These are phyloP conservation scores for Tricholoma bakamatsutake DNA, from an alignment of 768 basidiomycete species.

Conservation along the genomic window DNA sequence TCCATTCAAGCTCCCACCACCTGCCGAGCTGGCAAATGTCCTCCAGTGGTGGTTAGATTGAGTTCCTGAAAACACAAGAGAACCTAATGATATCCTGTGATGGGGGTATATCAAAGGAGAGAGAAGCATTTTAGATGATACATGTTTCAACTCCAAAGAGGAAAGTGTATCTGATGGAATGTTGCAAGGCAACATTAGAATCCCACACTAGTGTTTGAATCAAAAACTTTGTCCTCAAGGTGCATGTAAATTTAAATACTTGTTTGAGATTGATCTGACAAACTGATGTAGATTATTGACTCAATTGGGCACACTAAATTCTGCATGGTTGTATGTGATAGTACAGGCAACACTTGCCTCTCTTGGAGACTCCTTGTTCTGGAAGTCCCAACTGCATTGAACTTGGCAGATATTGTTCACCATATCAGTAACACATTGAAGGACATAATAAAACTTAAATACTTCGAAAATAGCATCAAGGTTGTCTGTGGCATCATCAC, in stretches of 20 bases:
- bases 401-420: conserved; percentile 17
- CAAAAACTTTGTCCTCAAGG: conserved; percentile 1
- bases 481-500: neutral
- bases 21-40: too few relatives aligned
- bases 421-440: conserved; percentile 15
- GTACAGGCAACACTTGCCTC: conserved; percentile 21
- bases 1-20: too few relatives aligned
- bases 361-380: conserved; percentile 6
- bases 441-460: conserved; percentile 1
- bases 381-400: conserved; percentile 2
- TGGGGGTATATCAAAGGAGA: conserved; percentile 15
- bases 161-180: too few relatives aligned
- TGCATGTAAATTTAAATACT: neutral
- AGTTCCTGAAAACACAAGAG: neutral
- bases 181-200: too few relatives aligned
- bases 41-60: neutral
- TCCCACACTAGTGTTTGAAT: too few relatives aligned
- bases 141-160: conserved; percentile 17
- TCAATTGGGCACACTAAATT: conserved; percentile 7
- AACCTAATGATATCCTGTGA: neutral
- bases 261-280: neutral
- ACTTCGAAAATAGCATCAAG: conserved; percentile 11
- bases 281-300: conserved; percentile 7
- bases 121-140: conserved; percentile 23
- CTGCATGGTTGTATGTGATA: conserved; percentile 17